Percentiles rank a stretch among this genome's conserved stretches.
Conservation (phyloP, 441 rosid species). For the Daphne laureola region DNA sequence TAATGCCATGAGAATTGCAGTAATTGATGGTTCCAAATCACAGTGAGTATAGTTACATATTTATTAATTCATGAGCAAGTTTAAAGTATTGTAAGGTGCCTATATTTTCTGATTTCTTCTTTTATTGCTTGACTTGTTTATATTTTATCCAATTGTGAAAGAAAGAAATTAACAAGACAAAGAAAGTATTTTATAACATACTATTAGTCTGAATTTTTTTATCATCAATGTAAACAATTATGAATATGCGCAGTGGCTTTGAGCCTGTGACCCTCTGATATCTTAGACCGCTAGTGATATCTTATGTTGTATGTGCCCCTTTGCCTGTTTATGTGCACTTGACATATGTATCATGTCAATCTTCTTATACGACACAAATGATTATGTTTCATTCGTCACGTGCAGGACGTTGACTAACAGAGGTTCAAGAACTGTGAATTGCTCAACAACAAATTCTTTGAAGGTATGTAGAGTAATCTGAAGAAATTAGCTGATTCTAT, state of each 20-base stretch:
- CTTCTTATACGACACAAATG: conserved; percentile 2
- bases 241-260: not conserved
- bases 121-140: not conserved
- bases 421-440: conserved; percentile 28
- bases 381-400: conserved; percentile 16
- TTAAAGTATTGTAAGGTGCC: not conserved
- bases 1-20: conserved; percentile 20
- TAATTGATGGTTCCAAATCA: conserved; percentile 42
- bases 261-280: conserved; percentile 4
- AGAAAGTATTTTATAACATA: too few relatives aligned
- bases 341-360: conserved; percentile 4
- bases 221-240: too few relatives aligned
- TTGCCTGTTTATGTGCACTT: not conserved
- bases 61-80: not conserved
- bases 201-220: too few relatives aligned
- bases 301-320: not conserved
- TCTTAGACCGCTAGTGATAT: conserved; percentile 3
- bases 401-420: conserved; percentile 39
- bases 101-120: not conserved
- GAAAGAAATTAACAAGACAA: too few relatives aligned
- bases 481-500: conserved; percentile 4
- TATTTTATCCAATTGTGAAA: too few relatives aligned
- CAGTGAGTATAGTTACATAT: conserved; percentile 33
- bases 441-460: conserved; percentile 31
- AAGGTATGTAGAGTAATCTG: conserved; percentile 28